A percentile compares a stretch with the other conserved stretches of the same genome.
Evolutionary conservation across 176 grass and related monocot species (phyloP).

Genomic region (Eleusine indica): DNA sequence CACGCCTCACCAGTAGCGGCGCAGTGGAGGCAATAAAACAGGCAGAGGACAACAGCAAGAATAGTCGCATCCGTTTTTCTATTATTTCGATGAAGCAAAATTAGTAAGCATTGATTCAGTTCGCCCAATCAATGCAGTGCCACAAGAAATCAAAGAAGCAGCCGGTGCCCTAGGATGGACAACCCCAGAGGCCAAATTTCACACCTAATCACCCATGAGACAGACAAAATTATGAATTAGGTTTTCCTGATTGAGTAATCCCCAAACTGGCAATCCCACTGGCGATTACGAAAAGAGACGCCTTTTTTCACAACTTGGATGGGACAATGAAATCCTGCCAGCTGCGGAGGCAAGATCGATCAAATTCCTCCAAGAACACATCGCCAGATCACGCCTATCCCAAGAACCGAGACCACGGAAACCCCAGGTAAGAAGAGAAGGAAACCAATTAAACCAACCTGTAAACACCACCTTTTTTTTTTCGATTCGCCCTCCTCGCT

Average conservation of each 20-base stretch:
- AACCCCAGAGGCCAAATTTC: conserved; percentile 19
- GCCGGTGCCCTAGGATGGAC: neutral
- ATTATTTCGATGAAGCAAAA: neutral
- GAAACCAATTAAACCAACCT: conserved; percentile 16
- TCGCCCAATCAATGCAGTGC: conserved; percentile 22
- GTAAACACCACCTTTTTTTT: neutral
- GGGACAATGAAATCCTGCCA: neutral
- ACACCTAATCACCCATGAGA: neutral
- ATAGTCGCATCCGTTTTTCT: neutral
- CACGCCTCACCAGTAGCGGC: conserved; percentile 1
- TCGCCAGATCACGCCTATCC: conserved; percentile 32
- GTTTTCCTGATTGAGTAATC: neutral
- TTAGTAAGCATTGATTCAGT: neutral
- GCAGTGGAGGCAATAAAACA: conserved; percentile 33
- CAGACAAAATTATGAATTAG: neutral
- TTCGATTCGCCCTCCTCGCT: conserved; percentile 22
- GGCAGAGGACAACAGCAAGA: conserved; percentile 23
- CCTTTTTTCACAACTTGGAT: neutral
- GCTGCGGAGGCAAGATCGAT: conserved; percentile 35
- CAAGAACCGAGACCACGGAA: neutral
- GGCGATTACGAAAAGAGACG: neutral
- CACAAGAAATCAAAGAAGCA: conserved; percentile 17
- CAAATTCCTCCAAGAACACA: conserved; percentile 9
- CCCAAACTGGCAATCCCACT: neutral
- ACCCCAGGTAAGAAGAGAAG: neutral